These are phyloP conservation scores for Climacium dendroides DNA, from an alignment of 225 moss, liverwort and hornwort species.

Conservation along the genomic window DNA sequence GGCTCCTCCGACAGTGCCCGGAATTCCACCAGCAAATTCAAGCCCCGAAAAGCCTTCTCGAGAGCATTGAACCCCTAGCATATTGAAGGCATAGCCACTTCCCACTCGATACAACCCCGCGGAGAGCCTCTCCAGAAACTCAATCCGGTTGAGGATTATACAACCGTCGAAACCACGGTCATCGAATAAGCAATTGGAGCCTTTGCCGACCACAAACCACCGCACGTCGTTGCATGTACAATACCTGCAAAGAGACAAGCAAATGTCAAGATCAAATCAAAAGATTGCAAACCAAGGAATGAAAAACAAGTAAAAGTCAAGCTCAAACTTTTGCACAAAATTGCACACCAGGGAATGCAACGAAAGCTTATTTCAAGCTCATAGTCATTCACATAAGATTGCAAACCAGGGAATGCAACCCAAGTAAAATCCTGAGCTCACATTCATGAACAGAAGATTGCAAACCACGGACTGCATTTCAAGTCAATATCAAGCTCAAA, in stretches of 20 bases:
- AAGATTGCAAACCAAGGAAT: background rate
- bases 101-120: conserved; percentile 62
- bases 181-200: conserved; percentile 91
- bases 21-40: conserved; percentile 82
- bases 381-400: background rate
- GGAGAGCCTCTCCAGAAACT: conserved; percentile 37
- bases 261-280: background rate
- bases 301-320: background rate
- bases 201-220: conserved; percentile 83
- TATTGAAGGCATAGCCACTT: conserved; percentile 70
- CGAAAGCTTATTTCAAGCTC: too few species aligned
- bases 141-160: conserved; percentile 60
- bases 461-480: background rate
- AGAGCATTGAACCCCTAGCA: conserved; percentile 58
- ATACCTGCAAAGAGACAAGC: conserved; percentile 31
- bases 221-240: conserved; percentile 31
- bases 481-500: background rate
- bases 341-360: background rate
- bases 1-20: conserved; percentile 89
- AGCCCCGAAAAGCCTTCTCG: conserved; percentile 74
- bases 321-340: background rate
- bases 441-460: background rate
- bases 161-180: conserved; percentile 89
- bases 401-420: background rate
- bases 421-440: too few species aligned